Evolutionary conservation across 2,329 filamentous ascomycete genomes (phyloP).

Genomic region (Orbilia blumenaviensis): DNA sequence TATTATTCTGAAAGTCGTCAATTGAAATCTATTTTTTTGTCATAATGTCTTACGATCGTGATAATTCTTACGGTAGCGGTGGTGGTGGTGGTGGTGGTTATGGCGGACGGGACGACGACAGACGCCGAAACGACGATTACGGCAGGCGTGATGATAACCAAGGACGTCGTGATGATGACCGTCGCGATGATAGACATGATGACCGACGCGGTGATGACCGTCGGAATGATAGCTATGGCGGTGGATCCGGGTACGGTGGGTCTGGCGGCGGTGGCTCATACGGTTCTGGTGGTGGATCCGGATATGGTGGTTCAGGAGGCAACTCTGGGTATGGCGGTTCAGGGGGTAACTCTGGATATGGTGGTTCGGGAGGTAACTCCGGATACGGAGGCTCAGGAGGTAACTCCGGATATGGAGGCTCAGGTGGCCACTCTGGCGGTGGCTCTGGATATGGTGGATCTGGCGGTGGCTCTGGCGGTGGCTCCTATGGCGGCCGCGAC

Average conservation of each 20-base stretch:
- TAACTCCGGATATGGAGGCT: conserved; percentile 7
- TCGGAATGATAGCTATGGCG: conserved; percentile 58
- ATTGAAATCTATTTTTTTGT: background rate
- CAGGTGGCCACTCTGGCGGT: conserved; percentile 51
- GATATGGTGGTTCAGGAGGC: background rate
- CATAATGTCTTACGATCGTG: conserved; percentile 35
- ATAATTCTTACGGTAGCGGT: conserved; percentile 15
- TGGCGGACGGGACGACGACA: conserved; percentile 17
- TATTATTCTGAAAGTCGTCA: background rate
- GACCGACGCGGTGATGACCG: conserved; percentile 12
- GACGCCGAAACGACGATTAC: conserved; percentile 16
- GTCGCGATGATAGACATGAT: conserved; percentile 9
- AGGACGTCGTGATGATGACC: conserved; percentile 16
- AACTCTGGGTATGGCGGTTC: background rate
- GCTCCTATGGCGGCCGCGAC: conserved; percentile 58
- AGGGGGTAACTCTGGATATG: background rate
- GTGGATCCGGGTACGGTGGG: conserved; percentile 25
- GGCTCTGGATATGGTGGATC: conserved; percentile 57
- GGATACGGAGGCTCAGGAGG: background rate
- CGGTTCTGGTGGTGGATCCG: background rate
- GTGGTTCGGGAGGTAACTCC: conserved; percentile 4
- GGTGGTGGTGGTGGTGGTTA: conserved; percentile 8
- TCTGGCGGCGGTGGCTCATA: background rate
- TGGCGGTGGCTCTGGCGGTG: conserved; percentile 59
- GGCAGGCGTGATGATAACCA: conserved; percentile 3